A percentile compares a stretch with the other conserved stretches of the same genome.
These are phyloP conservation scores for Starmerella bombi DNA, from an alignment of 805 yeast genomes.

Conservation along the genomic window DNA sequence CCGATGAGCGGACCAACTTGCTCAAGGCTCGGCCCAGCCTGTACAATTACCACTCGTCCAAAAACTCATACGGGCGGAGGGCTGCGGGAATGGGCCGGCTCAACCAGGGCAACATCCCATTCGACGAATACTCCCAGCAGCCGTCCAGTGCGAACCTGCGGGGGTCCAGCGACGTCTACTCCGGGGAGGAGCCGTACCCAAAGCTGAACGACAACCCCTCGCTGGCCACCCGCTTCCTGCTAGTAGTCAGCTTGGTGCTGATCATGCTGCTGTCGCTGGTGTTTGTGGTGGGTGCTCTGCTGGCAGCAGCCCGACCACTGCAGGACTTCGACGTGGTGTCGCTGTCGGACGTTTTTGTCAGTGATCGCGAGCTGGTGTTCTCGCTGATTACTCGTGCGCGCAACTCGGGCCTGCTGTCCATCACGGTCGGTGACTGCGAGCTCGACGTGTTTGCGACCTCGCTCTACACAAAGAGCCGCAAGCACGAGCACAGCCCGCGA, in stretches of 20 bases:
- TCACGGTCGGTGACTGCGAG: constrained; percentile 50
- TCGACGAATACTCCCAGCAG: background rate
- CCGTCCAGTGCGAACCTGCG: background rate
- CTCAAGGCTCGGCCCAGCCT: constrained; percentile 12
- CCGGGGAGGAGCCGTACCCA: background rate
- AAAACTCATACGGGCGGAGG: constrained; percentile 2
- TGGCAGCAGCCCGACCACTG: constrained; percentile 78
- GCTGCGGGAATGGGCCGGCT: background rate
- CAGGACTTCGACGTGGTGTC: constrained; percentile 47
- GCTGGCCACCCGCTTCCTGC: constrained; percentile 5
- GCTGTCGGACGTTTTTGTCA: constrained; percentile 60
- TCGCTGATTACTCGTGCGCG: constrained; percentile 64
- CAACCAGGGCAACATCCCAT: background rate
- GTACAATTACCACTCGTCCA: constrained; percentile 10
- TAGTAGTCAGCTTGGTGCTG: constrained; percentile 16
- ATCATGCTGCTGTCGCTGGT: constrained; percentile 36
- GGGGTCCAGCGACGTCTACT: background rate
- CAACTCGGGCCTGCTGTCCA: constrained; percentile 74
- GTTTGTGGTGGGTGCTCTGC: constrained; percentile 65
- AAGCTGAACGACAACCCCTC: constrained; percentile 5
- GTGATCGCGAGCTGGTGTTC: constrained; percentile 74
- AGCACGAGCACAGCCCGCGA: constrained; percentile 25
- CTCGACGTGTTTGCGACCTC: constrained; percentile 61
- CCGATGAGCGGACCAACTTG: constrained; percentile 13
- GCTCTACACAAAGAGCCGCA: constrained; percentile 6